phyloP scores from a whole-genome alignment of 2,329 filamentous ascomycete species.

The Macrophomina phaseolina region DNA sequence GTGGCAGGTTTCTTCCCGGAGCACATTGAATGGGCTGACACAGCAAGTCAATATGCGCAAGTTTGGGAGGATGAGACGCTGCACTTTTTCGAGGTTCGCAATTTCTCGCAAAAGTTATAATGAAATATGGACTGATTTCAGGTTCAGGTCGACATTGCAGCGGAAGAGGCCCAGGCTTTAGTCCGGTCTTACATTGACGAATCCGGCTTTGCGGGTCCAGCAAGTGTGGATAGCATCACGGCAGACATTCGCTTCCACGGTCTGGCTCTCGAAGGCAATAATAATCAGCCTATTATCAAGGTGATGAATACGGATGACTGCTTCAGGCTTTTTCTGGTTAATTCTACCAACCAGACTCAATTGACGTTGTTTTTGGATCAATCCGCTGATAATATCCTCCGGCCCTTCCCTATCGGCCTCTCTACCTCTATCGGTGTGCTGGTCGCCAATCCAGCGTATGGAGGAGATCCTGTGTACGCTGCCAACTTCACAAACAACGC shows the following conservation, averaged over 20 bases:
- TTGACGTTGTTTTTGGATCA: constrained; percentile 63
- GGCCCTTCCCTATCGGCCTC: constrained; percentile 65
- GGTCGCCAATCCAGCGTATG: constrained; percentile 67
- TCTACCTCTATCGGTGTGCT: constrained; percentile 62
- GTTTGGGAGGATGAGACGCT: constrained; percentile 68
- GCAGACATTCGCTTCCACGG: constrained; percentile 60
- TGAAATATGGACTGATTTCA: no score
- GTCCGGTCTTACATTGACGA: constrained; percentile 56
- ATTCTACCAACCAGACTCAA: constrained; percentile 63
- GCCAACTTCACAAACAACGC: constrained; percentile 62
- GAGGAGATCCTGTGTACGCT: constrained; percentile 49
- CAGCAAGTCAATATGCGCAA: constrained; percentile 59
- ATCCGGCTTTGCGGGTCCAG: constrained; percentile 53
- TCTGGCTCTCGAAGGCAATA: constrained; percentile 61
- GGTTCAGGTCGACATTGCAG: constrained; percentile 29
- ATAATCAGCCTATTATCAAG: constrained; percentile 56
- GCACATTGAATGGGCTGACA: constrained; percentile 53
- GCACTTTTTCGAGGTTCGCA: constrained; percentile 58
- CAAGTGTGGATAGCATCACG: constrained; percentile 50
- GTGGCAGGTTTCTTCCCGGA: constrained; percentile 57
- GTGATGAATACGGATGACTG: constrained; percentile 70
- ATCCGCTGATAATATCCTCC: constrained; percentile 62
- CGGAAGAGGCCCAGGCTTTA: constrained; percentile 51
- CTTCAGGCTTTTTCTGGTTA: constrained; percentile 68
- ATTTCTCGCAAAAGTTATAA: no score